phyloP scores from a whole-genome alignment of 345 rosid genomes.

The Sonneratia alba region DNA sequence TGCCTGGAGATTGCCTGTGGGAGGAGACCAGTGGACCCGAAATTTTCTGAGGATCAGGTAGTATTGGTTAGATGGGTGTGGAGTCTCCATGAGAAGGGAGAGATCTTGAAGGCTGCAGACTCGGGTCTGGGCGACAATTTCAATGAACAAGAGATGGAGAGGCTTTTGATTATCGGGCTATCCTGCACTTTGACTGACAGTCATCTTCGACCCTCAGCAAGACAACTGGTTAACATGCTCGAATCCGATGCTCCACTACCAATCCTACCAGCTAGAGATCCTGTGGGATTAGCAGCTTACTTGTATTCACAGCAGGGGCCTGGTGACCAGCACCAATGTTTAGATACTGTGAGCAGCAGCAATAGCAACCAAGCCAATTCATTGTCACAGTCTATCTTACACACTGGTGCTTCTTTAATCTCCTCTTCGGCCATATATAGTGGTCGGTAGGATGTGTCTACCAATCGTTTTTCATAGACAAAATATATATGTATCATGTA shows the following conservation, averaged over 20 bases:
- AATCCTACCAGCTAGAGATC: not conserved
- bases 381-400: no score
- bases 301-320: not conserved
- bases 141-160: no score
- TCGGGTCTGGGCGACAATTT: not conserved
- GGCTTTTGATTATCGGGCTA: constrained; percentile 1
- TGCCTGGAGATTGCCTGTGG: no score
- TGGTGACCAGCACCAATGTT: no score
- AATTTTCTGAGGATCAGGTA: not conserved
- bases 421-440: no score
- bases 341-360: no score
- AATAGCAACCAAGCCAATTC: no score
- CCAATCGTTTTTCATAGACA: no score
- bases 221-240: not conserved
- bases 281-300: not conserved
- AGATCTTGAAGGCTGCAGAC: constrained; percentile 3
- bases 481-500: no score
- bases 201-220: not conserved
- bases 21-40: no score
- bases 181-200: constrained; percentile 1
- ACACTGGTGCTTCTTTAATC: no score
- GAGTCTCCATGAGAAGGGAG: constrained; percentile 2
- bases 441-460: no score
- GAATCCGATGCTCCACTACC: not conserved
- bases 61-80: not conserved